Evolutionary conservation across 2,329 filamentous ascomycete genomes (phyloP), one percentile per base, ranked within the genome.

Genomic region (Tolypocladium sp.): DNA sequence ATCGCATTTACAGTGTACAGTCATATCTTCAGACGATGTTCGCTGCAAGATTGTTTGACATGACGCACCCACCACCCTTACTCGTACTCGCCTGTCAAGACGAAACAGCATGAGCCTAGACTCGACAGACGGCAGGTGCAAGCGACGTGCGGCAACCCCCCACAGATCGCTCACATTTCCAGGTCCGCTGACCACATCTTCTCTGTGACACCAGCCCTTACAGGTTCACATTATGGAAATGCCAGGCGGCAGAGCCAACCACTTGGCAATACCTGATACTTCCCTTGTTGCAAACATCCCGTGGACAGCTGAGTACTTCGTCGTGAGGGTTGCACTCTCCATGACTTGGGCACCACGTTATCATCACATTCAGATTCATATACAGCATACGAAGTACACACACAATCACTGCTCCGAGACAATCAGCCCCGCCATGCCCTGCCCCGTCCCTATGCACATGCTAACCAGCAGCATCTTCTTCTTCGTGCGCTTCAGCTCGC

Each of bases 381-480:
- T 22, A 53, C 49, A 35, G 17, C 13, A 52, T 35, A 33, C 17
- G 4, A 12, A 35, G 8, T 13, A 53, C 49, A 53, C 30, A n/a
- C 8, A 7, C 6, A 3, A 17, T 53, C 49, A 53, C 49, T 53
- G 49, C 75, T 87, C 84, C 61, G 86, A 86, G 13, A 87, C 82
- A 72, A 87, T 86, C 68, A 87, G 67, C 2, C 83, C 84, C 22
- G 85, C 85, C 85, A 87, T 88, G 44, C 85, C 85, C 78, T 86
- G 85, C 20, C 86, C 86, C 8, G 85, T 87, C 42, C 85, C 86
- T 62, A 88, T 86, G 70, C 85, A 97, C 92, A 97, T 97, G 71
- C 89, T 94, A 25, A 91, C 96, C 69, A 97, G 77, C 62, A 97
- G 75, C 65, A 96, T 81, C 89, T 92, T 96, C 83, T 93, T 93